Base-by-base conservation (phyloP, 2,329 filamentous ascomycete genomes). In the Microdochium trichocladiopsis region DNA sequence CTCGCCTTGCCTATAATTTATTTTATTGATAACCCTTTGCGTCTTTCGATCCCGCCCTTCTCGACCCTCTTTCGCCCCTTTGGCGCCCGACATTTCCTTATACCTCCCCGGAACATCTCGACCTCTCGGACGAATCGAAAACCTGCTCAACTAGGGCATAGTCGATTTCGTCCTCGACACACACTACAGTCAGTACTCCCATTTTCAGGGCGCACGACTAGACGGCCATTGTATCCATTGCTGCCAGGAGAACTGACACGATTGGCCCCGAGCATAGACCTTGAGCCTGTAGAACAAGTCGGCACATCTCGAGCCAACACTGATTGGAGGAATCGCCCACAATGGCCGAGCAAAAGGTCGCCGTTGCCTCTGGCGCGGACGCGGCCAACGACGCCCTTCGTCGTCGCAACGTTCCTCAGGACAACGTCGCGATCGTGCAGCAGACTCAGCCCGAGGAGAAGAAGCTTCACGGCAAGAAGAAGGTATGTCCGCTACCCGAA, bases 311-410 rank as follows among this genome's bases (percentile, higher is more conserved):
- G 41, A 45, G 41, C 41, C n/a, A 22, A 6, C 16, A 45, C 12
- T 18, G 22, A 45, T 45, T 22, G 41, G 41, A 22, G 14, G 6
- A 18, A 8, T 37, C 50, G 50, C 51, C 49, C 49, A 61, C 51
- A 63, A 83, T 83, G 80, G 77, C 78, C 61, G 72, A 74, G 63
- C 73, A 76, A 53, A 78, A 75, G 69, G 74, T 76, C 64, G 72
- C 74, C 63, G 71, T 78, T 68, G 80, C 78, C 68, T 82, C 83
- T 37, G 83, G 83, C 69, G 76, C 78, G 63, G 80, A 84, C 61
- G 61, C 62, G 10, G 67, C 77, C 53, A 74, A 72, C 61, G 78
- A 84, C 61, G 75, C 75, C 58, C 73, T 80, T 56, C 75, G 82
- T 60, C 72, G 81, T 63, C 79, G 83, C 62, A 75, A 77, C 62